phyloP scores from a whole-genome alignment of 2,329 filamentous ascomycete species.

The Leptographium radiaticola region DNA sequence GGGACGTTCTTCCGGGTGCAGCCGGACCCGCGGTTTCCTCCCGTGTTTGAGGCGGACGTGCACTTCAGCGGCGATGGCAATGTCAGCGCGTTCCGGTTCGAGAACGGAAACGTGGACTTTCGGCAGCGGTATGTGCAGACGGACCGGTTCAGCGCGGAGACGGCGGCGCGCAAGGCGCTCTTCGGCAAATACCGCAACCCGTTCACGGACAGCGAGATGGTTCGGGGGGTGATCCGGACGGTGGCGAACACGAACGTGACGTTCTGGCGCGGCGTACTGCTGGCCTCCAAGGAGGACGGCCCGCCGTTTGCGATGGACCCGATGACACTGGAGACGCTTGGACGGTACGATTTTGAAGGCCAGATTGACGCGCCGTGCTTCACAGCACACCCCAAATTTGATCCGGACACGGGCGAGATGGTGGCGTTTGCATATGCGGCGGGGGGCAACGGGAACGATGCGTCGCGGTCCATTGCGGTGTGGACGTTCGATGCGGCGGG shows the following conservation, averaged over 20 bases:
- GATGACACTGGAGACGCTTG: constrained; percentile 32
- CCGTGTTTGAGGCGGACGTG: constrained; percentile 37
- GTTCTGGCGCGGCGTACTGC: constrained; percentile 40
- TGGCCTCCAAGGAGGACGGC: constrained; percentile 42
- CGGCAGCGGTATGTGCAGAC: constrained; percentile 30
- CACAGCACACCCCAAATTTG: constrained; percentile 39
- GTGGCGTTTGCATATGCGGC: constrained; percentile 37
- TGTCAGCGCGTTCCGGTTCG: constrained; percentile 27
- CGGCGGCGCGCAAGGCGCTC: constrained; percentile 20
- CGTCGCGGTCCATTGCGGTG: constrained; percentile 27
- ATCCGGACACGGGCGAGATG: constrained; percentile 37
- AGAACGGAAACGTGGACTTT: constrained; percentile 26
- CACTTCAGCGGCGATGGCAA: constrained; percentile 23
- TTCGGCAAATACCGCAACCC: constrained; percentile 46
- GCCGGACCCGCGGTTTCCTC: constrained; percentile 40
- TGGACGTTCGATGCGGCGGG: constrained; percentile 32
- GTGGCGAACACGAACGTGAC: constrained; percentile 48
- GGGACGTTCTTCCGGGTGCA: constrained; percentile 37
- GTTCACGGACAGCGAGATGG: constrained; percentile 40
- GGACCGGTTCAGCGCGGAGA: constrained; percentile 19
- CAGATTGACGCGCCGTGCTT: constrained; percentile 33
- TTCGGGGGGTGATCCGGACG: constrained; percentile 40
- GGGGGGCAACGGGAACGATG: constrained; percentile 28
- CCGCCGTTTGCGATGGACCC: constrained; percentile 39
- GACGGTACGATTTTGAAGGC: constrained; percentile 37